These are phyloP conservation scores for Sphaerulina musiva DNA, from an alignment of 2,329 filamentous ascomycete species.

Conservation along the genomic window DNA sequence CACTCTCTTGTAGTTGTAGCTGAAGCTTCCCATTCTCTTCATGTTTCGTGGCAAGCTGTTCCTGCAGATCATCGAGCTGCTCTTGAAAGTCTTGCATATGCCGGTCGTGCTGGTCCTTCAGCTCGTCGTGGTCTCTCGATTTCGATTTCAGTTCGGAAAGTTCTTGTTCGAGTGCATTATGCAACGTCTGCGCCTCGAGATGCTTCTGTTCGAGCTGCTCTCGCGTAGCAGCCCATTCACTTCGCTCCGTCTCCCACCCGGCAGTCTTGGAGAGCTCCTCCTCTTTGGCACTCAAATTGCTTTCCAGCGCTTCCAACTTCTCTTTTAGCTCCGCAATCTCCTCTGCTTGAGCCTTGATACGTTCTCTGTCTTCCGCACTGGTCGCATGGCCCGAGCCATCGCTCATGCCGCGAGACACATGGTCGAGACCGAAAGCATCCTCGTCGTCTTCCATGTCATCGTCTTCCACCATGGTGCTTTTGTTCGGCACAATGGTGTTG, in stretches of 20 bases:
- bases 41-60: conserved; percentile 48
- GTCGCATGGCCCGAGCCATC: conserved; percentile 30
- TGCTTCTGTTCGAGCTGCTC: conserved; percentile 53
- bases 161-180: conserved; percentile 71
- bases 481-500: conserved; percentile 95
- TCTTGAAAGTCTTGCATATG: conserved; percentile 21
- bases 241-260: conserved; percentile 19
- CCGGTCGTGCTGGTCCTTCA: conserved; percentile 23
- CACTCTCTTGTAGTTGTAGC: conserved; percentile 38
- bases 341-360: conserved; percentile 71
- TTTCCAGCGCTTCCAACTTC: conserved; percentile 66
- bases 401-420: conserved; percentile 19
- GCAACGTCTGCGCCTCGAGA: conserved; percentile 54
- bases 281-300: conserved; percentile 62
- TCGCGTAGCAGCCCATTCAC: conserved; percentile 45
- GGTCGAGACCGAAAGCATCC: conserved; percentile 26
- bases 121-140: conserved; percentile 20
- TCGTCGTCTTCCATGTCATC: conserved; percentile 52
- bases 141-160: conserved; percentile 61
- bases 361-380: conserved; percentile 53
- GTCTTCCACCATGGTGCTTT: conserved; percentile 95
- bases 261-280: conserved; percentile 34
- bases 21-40: conserved; percentile 35
- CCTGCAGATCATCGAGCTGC: conserved; percentile 21
- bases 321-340: conserved; percentile 69